Base-by-base conservation (phyloP, 768 basidiomycete genomes). In the Suillus lakei region DNA sequence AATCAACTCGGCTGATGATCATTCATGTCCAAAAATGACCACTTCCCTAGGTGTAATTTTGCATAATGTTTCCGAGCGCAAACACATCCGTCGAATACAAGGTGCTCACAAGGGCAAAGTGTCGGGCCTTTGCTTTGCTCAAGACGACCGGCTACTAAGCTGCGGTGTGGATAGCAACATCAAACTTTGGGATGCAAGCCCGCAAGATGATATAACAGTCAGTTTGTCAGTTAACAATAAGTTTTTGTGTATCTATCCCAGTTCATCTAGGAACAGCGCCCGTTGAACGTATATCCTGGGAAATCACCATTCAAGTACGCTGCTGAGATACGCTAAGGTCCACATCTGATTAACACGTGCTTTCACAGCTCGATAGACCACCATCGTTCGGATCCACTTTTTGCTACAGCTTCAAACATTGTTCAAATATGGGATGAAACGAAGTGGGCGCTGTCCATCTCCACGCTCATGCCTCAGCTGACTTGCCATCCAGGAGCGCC, bases 381-480 rank as follows among this genome's bases (percentile, higher is more conserved):
- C 73, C 98, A 99, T 74, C 86, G 91, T 54, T 87, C 87, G 41
- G 92, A 96, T 64, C 83, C 91, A n/a, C 77, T 95, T 5, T 99
- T 99, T 70, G 97, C 96, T 0, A 96, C 97, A 0, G 96, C 95
- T 2, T 97, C 95, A 0, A 94, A 91, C 70, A 85, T 87, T 56
- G 96, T 99, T 8, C 97, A 99, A 76, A 85, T 99, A 69, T 99
- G 98, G 98, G 98, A 99, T 70, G 95, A 98, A 78, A 96, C 91
- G 43, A 95, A 95, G 93, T 95, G 63, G n/a, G 88, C 2, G 56
- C 41, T 18, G 2, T 69, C 12, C 39, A 48, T 39, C 53, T 50
- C 48, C 18, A 10, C 46, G 13, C 15, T 62, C 36, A 48, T 56
- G 41, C 53, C 46, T 66, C 60, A 66, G 32, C 30, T 51, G 50